phyloP scores from a whole-genome alignment of 1,284 basidiomycete species.

The Papiliotrema laurentii region DNA sequence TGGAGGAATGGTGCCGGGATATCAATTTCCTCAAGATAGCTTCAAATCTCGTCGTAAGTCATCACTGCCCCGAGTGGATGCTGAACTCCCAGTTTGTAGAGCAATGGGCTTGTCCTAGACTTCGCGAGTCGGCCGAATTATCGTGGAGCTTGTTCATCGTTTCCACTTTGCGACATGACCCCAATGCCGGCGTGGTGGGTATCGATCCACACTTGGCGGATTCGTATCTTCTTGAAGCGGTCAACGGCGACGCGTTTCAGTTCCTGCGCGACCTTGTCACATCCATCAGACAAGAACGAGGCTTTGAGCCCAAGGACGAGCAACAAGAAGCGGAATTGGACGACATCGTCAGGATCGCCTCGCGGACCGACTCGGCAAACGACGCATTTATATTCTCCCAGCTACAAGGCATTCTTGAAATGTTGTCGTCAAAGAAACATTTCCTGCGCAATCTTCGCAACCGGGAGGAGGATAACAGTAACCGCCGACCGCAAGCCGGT shows the following conservation, averaged over 20 bases:
- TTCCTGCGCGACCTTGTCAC: constrained; percentile 57
- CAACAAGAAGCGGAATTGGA: constrained; percentile 46
- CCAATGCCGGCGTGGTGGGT: constrained; percentile 58
- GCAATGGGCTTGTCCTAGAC: constrained; percentile 65
- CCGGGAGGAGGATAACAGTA: constrained; percentile 76
- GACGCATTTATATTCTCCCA: constrained; percentile 57
- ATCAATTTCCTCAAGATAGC: constrained; percentile 33
- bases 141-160: constrained; percentile 84
- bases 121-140: constrained; percentile 73
- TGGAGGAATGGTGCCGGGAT: constrained; percentile 27
- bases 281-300: constrained; percentile 25
- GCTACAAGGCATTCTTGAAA: constrained; percentile 66
- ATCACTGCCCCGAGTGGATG: background rate
- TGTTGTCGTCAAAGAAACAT: constrained; percentile 74
- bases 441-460: constrained; percentile 89
- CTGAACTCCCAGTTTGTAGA: constrained; percentile 32
- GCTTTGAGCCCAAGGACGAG: constrained; percentile 20
- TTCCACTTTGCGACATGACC: constrained; percentile 64
- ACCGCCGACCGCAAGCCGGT: constrained; percentile 49
- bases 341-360: constrained; percentile 62
- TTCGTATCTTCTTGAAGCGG: constrained; percentile 70
- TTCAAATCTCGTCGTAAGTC: constrained; percentile 28
- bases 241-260: constrained; percentile 75
- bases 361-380: constrained; percentile 51
- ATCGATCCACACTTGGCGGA: constrained; percentile 76